Base-by-base conservation (phyloP, 2,329 filamentous ascomycete genomes). In the Diaporthe nobilis region DNA sequence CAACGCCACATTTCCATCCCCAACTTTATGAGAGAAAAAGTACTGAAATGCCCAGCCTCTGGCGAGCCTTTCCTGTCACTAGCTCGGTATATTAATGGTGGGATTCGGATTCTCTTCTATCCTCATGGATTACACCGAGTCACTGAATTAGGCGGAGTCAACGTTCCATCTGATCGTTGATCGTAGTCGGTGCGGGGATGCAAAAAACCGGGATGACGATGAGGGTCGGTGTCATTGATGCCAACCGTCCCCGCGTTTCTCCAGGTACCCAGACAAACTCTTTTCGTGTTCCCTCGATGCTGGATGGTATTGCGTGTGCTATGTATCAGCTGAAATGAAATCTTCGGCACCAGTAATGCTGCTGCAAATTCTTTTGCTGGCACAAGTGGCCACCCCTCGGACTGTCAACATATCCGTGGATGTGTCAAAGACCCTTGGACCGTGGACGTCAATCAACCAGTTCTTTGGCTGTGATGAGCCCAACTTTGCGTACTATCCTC, bases 401-500 rank as follows among this genome's bases (percentile, higher is more conserved):
- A 7, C 49, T 20, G 65, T 68, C 31, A 53, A 68, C 31, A 39
- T 68, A 68, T 51, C 31, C 13, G 71, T 73, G 58, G 58, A 73
- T 44, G 34, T 65, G 5, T 73, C 71, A 6, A 34, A 65, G 13
- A 53, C 58, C 9, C n/a, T 73, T 2, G 58, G 71, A 17, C 58
- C 28, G 4, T 73, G 71, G 71, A 15, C n/a, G 20, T 49, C 71
- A 10, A 57, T 73, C 47, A 73, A 44, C n/a, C 71, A 55, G 10
- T 73, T 65, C 17, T 73, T 73, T 9, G 71, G 71, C 15, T 73
- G 71, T n/a, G 71, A 73, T 34, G 71, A 73, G 58, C 71, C 71
- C 12, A 73, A 73, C 13, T 73, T 42, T 28, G 71, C 71, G 8
- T 73, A 73, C 4, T 73, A 73, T 1, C 71, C 58, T 15, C 58